Conservation (phyloP, 306 rosid genomes). For the Fagus sylvatica region DNA sequence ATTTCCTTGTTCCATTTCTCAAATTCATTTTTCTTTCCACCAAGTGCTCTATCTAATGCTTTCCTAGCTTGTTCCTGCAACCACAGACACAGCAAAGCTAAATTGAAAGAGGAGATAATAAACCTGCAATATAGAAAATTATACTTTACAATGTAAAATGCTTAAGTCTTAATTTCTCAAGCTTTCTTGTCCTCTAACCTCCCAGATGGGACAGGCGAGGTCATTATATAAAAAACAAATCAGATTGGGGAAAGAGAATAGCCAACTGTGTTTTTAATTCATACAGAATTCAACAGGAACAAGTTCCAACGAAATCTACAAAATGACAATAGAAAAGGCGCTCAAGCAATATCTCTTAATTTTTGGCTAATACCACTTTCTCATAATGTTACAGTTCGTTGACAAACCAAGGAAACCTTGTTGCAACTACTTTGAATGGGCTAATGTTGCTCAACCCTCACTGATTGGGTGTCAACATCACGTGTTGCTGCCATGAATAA, state of each 20-base stretch:
- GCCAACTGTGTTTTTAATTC: not conserved
- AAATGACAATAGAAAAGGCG: not conserved
- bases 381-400: not conserved
- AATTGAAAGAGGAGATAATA: not conserved
- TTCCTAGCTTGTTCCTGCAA: slow-evolving; percentile 88
- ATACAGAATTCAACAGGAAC: not conserved
- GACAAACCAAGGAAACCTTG: not conserved
- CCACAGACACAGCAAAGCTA: not conserved
- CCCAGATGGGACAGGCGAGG: not conserved
- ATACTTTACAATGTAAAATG: not conserved
- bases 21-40: slow-evolving; percentile 87
- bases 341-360: not conserved
- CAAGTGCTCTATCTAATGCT: slow-evolving; percentile 93
- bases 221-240: not conserved
- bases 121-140: not conserved
- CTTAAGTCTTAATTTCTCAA: not conserved
- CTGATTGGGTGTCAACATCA: not conserved
- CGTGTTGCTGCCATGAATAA: not conserved
- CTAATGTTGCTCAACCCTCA: not conserved
- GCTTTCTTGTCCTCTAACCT: not conserved
- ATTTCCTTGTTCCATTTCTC: slow-evolving; percentile 90
- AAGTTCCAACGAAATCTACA: not conserved
- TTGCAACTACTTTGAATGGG: not conserved
- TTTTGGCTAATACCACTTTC: not conserved
- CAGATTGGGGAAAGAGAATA: not conserved